Percentiles rank a stretch among this genome's conserved stretches.
phyloP scores from a whole-genome alignment of 495 filamentous ascomycete species.

The Hypoxylon rickii region DNA sequence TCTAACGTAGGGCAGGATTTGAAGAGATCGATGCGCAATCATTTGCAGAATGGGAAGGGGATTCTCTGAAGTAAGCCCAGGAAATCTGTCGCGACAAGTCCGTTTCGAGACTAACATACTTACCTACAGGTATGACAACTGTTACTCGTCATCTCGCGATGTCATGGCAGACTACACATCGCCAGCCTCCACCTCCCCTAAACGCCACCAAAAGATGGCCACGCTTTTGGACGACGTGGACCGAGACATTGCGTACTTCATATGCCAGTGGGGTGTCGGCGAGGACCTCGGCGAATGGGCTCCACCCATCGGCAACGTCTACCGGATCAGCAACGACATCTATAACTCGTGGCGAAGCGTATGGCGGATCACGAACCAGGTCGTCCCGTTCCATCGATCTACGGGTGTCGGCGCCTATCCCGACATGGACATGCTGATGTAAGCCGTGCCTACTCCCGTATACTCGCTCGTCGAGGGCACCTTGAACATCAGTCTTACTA shows the following conservation, averaged over 20 bases:
- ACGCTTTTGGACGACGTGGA: slow-evolving; percentile 28
- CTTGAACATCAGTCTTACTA: too few relatives aligned
- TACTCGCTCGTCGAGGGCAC: too few relatives aligned
- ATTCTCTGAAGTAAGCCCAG: slow-evolving; percentile 54
- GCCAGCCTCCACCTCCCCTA: slow-evolving; percentile 40
- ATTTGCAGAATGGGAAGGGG: slow-evolving; percentile 54
- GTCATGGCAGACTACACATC: slow-evolving; percentile 49
- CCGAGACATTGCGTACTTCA: slow-evolving; percentile 51
- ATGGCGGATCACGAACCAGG: slow-evolving; percentile 55
- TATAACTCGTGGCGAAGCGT: slow-evolving; percentile 56
- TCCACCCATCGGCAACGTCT: slow-evolving; percentile 50
- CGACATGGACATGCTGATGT: slow-evolving; percentile 61
- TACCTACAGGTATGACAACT: slow-evolving; percentile 57
- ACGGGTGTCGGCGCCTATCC: slow-evolving; percentile 53
- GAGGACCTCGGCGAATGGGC: slow-evolving; percentile 57
- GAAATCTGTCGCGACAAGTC: slow-evolving; percentile 37
- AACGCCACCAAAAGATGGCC: slow-evolving; percentile 43
- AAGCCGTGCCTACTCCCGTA: too few relatives aligned
- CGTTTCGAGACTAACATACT: background rate
- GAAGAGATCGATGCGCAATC: slow-evolving; percentile 55
- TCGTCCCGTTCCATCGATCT: slow-evolving; percentile 47
- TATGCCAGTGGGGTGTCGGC: slow-evolving; percentile 59
- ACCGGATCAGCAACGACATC: slow-evolving; percentile 62
- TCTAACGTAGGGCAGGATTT: slow-evolving; percentile 40
- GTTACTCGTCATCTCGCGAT: slow-evolving; percentile 51